A percentile compares a stretch with the other conserved stretches of the same genome.
Evolutionary conservation across 2,329 filamentous ascomycete species (phyloP).

Genomic region (Hymenoscyphus occultus): DNA sequence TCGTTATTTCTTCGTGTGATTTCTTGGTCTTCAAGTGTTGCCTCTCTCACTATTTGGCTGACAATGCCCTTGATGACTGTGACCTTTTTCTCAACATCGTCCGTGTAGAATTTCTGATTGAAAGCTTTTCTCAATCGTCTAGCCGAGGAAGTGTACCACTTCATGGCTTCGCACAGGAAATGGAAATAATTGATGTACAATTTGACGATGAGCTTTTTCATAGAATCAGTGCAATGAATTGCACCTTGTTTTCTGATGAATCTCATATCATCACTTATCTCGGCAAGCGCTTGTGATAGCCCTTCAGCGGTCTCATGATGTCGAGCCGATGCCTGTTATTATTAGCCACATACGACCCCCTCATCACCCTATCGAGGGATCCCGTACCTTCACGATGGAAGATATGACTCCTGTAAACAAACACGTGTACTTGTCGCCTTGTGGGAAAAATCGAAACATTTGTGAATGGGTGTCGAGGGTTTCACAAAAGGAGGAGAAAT

Average conservation of each 20-base stretch:
- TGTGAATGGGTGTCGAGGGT: slow-evolving; percentile 4
- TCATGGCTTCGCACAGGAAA: slow-evolving; percentile 8
- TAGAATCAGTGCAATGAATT: not conserved
- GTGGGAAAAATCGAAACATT: slow-evolving; percentile 1
- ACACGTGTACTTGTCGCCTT: not conserved
- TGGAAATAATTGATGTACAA: slow-evolving; percentile 6
- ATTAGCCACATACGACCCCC: not conserved
- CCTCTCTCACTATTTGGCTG: not conserved
- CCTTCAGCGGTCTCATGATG: slow-evolving; percentile 1
- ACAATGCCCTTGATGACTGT: not conserved
- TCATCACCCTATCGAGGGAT: not conserved
- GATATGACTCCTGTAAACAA: slow-evolving; percentile 8
- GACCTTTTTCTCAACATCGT: not conserved
- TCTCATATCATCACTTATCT: slow-evolving; percentile 7
- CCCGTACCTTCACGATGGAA: slow-evolving; percentile 4
- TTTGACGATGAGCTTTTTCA: not conserved
- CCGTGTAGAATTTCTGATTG: not conserved
- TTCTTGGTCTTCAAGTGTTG: not conserved
- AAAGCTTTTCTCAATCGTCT: not conserved
- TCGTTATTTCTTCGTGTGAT: not conserved
- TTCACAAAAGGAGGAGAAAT: slow-evolving; percentile 3
- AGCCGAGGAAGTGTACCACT: not conserved
- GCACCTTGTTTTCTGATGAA: not conserved
- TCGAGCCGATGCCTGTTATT: not conserved
- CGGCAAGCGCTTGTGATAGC: not conserved